phyloP scores from a whole-genome alignment of 2,329 filamentous ascomycete genomes.

The Ophiobolus disseminans region DNA sequence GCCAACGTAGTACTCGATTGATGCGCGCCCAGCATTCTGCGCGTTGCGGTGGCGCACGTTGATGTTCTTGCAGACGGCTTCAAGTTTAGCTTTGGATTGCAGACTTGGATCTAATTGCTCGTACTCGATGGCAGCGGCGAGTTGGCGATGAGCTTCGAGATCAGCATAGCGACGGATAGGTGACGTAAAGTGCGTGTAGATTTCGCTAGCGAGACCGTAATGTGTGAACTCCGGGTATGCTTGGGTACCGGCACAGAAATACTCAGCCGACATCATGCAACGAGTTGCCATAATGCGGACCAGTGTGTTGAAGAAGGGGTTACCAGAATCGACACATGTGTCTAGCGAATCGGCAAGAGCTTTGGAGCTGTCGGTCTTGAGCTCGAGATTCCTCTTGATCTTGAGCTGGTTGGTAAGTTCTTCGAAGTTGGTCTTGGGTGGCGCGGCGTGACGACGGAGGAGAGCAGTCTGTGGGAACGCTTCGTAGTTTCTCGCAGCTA shows the following conservation, averaged over 20 bases:
- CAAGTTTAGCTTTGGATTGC: conserved; percentile 82
- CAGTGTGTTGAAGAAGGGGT: conserved; percentile 98
- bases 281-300: conserved; percentile 96
- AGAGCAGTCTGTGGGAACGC: conserved; percentile 95
- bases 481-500: conserved; percentile 87
- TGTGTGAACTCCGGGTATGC: conserved; percentile 94
- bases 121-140: conserved; percentile 94
- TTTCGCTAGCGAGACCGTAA: conserved; percentile 93
- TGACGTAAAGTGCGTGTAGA: conserved; percentile 98
- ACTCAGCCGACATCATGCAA: conserved; percentile 99
- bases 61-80: conserved; percentile 97
- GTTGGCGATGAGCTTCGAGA: conserved; percentile 89
- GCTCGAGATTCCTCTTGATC: conserved; percentile 80
- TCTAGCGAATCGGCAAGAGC: conserved; percentile 95
- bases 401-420: conserved; percentile 90
- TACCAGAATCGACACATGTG: conserved; percentile 74
- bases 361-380: conserved; percentile 84
- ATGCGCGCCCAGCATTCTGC: conserved; percentile 91
- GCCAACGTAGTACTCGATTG: conserved; percentile 96
- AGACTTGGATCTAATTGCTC: conserved; percentile 82
- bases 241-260: conserved; percentile 94
- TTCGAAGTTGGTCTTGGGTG: conserved; percentile 96
- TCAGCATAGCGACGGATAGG: conserved; percentile 98
- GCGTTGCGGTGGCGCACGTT: conserved; percentile 97
- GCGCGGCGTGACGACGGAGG: conserved; percentile 87